Conservation (phyloP, 768 basidiomycete species). For the Xanthoconium purpureum region DNA sequence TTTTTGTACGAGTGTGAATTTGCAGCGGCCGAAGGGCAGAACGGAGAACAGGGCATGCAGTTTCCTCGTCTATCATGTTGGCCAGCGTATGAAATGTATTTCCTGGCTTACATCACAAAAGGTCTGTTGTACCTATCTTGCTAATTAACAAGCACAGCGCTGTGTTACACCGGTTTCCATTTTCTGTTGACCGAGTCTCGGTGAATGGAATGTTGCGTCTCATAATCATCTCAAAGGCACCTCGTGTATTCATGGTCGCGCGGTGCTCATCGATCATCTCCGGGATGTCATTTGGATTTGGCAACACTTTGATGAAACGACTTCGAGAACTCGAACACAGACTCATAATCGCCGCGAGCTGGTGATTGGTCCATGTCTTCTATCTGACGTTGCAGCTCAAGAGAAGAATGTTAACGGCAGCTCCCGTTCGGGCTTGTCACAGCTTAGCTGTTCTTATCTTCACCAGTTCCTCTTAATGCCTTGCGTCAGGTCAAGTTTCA, state of each 20-base stretch:
- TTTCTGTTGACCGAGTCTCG: conserved; percentile 18
- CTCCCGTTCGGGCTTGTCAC: conserved; percentile 24
- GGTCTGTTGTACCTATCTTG: conserved; percentile 29
- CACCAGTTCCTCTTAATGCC: conserved; percentile 28
- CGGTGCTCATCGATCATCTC: conserved; percentile 30
- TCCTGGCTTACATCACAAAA: conserved; percentile 17
- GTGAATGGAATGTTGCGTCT: conserved; percentile 22
- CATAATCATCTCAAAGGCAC: conserved; percentile 9
- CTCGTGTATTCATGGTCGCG: conserved; percentile 18
- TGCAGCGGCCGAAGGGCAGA: conserved; percentile 16
- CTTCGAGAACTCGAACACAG: conserved; percentile 28
- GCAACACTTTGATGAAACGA: conserved; percentile 26
- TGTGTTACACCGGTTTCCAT: conserved; percentile 18
- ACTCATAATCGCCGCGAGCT: conserved; percentile 24
- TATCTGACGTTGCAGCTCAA: conserved; percentile 26
- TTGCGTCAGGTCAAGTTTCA: conserved; percentile 10
- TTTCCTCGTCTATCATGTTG: conserved; percentile 20
- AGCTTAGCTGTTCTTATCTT: conserved; percentile 29
- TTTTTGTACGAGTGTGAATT: conserved; percentile 6
- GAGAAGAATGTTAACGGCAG: conserved; percentile 27
- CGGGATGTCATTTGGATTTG: conserved; percentile 20
- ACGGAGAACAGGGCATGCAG: conserved; percentile 26
- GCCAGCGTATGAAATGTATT: conserved; percentile 27
- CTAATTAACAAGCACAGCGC: conserved; percentile 27
- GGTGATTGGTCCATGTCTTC: conserved; percentile 27